Conservation (phyloP, 352 stramenopile genomes). For the Hyaloperonospora brassicae region DNA sequence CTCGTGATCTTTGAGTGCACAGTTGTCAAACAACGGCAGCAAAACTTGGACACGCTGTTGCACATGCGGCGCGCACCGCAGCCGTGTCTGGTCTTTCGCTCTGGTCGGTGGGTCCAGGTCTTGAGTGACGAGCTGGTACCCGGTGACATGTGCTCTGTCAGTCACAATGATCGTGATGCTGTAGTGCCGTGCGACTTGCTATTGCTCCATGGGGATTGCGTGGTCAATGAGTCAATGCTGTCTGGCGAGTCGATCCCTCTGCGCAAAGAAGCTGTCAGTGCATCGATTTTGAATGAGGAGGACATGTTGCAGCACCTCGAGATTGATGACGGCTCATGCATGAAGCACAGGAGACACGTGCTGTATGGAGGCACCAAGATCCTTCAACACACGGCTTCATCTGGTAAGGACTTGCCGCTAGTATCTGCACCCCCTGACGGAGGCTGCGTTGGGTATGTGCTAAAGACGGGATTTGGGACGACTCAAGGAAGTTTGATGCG, state of each 20-base stretch:
- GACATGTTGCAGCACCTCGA: constrained; percentile 69
- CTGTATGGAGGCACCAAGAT: constrained; percentile 90
- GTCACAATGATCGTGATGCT: constrained; percentile 60
- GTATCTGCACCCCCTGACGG: constrained; percentile 80
- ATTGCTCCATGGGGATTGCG: constrained; percentile 90
- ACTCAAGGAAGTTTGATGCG: constrained; percentile 96
- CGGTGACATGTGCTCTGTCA: constrained; percentile 90
- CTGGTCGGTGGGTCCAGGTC: constrained; percentile 70
- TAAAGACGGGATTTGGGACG: constrained; percentile 96
- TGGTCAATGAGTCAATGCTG: constrained; percentile 99
- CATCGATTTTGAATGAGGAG: constrained; percentile 53
- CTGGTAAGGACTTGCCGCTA: constrained; percentile 25
- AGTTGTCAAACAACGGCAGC: constrained; percentile 91
- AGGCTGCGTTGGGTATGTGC: constrained; percentile 91
- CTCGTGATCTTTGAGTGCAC: constrained; percentile 97
- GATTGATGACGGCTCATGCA: constrained; percentile 70
- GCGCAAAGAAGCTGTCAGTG: constrained; percentile 89
- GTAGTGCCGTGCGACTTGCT: constrained; percentile 93
- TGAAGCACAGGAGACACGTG: constrained; percentile 82
- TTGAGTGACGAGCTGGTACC: constrained; percentile 85
- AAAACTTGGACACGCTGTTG: constrained; percentile 91
- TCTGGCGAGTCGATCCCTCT: constrained; percentile 97
- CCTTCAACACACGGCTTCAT: constrained; percentile 60
- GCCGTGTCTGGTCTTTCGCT: constrained; percentile 87
- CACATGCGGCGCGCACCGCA: constrained; percentile 86